Percentiles rank a stretch among this genome's conserved stretches.
These are phyloP conservation scores for Lentinus brumalis DNA, from an alignment of 768 basidiomycete genomes.

Conservation along the genomic window DNA sequence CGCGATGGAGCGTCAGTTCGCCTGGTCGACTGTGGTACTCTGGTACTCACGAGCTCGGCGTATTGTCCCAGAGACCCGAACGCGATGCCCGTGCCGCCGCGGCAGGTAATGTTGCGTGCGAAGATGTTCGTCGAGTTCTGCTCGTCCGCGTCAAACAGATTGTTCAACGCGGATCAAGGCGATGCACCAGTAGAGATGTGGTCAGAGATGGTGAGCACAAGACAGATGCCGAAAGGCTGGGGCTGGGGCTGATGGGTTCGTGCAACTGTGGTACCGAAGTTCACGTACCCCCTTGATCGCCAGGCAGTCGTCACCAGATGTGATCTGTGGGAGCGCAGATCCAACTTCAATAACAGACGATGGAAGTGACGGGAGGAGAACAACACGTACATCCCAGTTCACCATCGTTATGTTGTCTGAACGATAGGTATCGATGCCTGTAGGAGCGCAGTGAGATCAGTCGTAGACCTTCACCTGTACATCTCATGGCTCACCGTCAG, in stretches of 20 bases:
- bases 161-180: not conserved
- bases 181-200: no score
- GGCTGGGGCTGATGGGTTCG: no score
- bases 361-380: not conserved
- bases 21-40: not conserved
- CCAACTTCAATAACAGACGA: not conserved
- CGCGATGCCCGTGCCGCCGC: constrained; percentile 62
- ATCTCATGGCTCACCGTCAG: constrained; percentile 46
- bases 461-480: no score
- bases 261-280: not conserved
- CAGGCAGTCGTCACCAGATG: constrained; percentile 66
- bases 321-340: constrained; percentile 33
- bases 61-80: constrained; percentile 65
- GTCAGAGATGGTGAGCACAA: no score
- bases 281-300: constrained; percentile 61
- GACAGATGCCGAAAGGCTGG: no score
- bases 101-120: constrained; percentile 51
- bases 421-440: constrained; percentile 58
- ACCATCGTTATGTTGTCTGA: constrained; percentile 48
- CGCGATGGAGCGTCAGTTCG: not conserved
- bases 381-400: constrained; percentile 50
- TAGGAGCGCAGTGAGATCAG: not conserved
- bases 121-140: constrained; percentile 59
- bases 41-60: constrained; percentile 42
- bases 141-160: not conserved